Conservation (phyloP, 2,329 filamentous ascomycete genomes). For the Alternaria longipes region DNA sequence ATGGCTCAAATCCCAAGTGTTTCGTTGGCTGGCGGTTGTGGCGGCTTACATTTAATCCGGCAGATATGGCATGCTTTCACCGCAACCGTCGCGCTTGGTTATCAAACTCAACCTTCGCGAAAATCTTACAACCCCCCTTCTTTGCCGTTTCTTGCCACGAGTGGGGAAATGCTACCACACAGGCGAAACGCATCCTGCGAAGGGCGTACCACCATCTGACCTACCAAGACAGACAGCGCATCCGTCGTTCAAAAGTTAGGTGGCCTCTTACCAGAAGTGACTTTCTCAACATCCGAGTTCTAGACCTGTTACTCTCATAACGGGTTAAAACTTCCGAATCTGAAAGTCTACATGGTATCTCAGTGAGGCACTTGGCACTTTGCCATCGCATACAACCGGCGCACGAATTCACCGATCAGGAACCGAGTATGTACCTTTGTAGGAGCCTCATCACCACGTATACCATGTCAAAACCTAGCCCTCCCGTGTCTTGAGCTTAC, state of each 20-base stretch:
- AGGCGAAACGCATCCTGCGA: background rate
- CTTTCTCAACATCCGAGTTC: background rate
- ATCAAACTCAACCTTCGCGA: slow-evolving; percentile 7
- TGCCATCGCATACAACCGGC: background rate
- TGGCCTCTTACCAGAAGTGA: background rate
- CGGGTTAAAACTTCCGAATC: background rate
- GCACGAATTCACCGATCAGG: slow-evolving; percentile 20
- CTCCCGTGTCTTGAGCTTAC: background rate
- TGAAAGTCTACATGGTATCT: background rate
- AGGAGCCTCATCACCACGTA: background rate
- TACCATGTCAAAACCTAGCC: slow-evolving; percentile 4
- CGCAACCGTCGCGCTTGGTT: slow-evolving; percentile 2
- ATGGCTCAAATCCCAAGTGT: slow-evolving; percentile 7
- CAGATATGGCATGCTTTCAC: slow-evolving; percentile 14
- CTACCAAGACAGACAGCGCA: background rate
- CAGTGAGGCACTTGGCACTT: background rate
- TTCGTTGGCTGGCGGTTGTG: slow-evolving; percentile 22
- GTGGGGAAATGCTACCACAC: background rate
- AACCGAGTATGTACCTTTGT: slow-evolving; percentile 1
- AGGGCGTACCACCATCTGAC: background rate
- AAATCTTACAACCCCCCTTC: background rate
- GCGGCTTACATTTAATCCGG: slow-evolving; percentile 25
- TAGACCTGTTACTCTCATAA: background rate
- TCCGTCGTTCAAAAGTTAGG: background rate
- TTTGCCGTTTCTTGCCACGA: background rate